phyloP scores from a whole-genome alignment of 129 eudicot species.

The Tanacetum coccineum region DNA sequence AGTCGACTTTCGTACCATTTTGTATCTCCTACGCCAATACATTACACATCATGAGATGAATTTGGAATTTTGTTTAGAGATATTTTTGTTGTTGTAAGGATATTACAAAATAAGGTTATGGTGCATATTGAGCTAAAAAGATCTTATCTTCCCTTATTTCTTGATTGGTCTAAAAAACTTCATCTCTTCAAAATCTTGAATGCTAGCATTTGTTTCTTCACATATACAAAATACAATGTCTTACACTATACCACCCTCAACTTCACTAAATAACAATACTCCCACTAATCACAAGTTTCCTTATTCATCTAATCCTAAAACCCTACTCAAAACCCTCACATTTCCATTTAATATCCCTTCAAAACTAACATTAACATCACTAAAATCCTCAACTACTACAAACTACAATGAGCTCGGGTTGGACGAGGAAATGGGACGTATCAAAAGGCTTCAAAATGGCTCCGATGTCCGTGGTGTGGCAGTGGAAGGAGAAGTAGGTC shows the following conservation, averaged over 20 bases:
- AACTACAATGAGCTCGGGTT: conserved; percentile 47
- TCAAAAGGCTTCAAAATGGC: conserved; percentile 87
- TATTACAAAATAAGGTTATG: conserved; percentile 43
- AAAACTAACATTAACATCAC: conserved; percentile 24
- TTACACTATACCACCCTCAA: conserved; percentile 49
- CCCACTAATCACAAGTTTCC: conserved; percentile 39
- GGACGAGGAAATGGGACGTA: conserved; percentile 79
- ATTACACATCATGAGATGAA: conserved; percentile 9
- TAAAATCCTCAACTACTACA: conserved; percentile 35
- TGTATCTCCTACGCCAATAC: too few species aligned
- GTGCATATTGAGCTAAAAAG: conserved; percentile 31
- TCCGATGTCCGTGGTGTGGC: conserved; percentile 99
- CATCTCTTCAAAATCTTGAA: conserved; percentile 32
- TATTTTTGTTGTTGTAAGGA: conserved; percentile 38
- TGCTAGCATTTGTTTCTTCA: conserved; percentile 22
- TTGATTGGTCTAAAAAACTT: conserved; percentile 31
- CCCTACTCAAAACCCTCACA: conserved; percentile 22
- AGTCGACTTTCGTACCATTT: too few species aligned
- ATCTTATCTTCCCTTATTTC: conserved; percentile 48
- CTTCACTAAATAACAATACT: conserved; percentile 36
- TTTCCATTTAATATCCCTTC: conserved; percentile 35
- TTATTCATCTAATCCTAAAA: conserved; percentile 21
- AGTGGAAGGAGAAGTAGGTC: conserved; percentile 81
- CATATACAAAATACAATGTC: conserved; percentile 48
- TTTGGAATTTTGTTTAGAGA: conserved; percentile 60